Evolutionary conservation across 1,139 yeast genomes (phyloP).

Genomic region (Zygoascus hellenicus): DNA sequence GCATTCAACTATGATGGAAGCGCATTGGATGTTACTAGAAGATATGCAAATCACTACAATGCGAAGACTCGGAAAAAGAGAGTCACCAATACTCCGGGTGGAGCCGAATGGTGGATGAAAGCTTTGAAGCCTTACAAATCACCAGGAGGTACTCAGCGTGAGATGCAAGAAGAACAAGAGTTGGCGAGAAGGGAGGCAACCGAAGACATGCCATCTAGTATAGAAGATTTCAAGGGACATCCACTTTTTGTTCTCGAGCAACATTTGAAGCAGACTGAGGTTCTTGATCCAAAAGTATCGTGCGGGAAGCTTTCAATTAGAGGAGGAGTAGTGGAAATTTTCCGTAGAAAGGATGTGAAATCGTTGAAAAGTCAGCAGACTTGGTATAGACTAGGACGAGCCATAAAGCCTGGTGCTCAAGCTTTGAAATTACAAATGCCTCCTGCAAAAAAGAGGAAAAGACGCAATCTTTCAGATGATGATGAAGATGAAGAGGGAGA

Average conservation of each 20-base stretch:
- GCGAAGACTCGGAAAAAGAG: slow-evolving; percentile 72
- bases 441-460: slow-evolving; percentile 26
- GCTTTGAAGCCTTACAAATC: slow-evolving; percentile 36
- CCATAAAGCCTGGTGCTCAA: slow-evolving; percentile 62
- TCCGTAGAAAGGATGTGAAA: slow-evolving; percentile 59
- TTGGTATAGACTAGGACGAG: slow-evolving; percentile 82
- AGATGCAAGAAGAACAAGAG: slow-evolving; percentile 65
- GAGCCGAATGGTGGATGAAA: slow-evolving; percentile 58
- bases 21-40: slow-evolving; percentile 74
- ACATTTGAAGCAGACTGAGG: slow-evolving; percentile 66
- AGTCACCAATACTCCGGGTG: slow-evolving; percentile 48
- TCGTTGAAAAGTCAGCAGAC: slow-evolving; percentile 65
- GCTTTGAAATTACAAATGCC: slow-evolving; percentile 45
- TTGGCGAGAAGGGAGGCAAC: slow-evolving; percentile 58
- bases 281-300: slow-evolving; percentile 60
- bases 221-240: slow-evolving; percentile 79
- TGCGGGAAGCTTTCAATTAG: slow-evolving; percentile 60
- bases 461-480: slow-evolving; percentile 24
- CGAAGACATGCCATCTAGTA: slow-evolving; percentile 84
- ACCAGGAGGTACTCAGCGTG: slow-evolving; percentile 41
- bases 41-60: slow-evolving; percentile 68
- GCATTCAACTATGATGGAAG: slow-evolving; percentile 66
- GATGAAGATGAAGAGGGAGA: slow-evolving; percentile 42
- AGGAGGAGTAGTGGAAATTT: slow-evolving; percentile 41
- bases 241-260: slow-evolving; percentile 81